Evolutionary conservation across 2,329 filamentous ascomycete species (phyloP), one percentile per base, ranked within the genome.

Genomic region (Lachnellula suecica): DNA sequence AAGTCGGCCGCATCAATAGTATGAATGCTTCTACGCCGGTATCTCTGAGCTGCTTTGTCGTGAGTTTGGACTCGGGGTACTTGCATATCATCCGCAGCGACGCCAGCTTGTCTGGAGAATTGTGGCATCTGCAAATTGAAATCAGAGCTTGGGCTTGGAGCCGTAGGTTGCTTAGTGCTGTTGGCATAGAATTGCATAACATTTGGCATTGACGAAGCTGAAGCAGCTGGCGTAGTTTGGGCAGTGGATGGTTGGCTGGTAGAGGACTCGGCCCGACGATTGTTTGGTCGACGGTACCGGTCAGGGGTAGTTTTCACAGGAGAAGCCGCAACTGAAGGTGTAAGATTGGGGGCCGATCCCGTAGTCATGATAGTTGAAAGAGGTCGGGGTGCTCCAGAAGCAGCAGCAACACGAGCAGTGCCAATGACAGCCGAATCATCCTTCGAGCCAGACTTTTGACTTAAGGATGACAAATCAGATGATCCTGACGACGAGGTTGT

Each of bases 11-110:
- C 71, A 59, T 80, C 77, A 54, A 87, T 72, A 51, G 83, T 87
- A 59, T 89, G 89, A 73, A 95, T 82, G 71, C 91, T 97, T 60
- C 91, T 84, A 66, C 91, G 84, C 62, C 91, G 81, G 71, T 91
- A 88, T 66, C 89, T 81, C 71, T 88, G 91, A 9, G 85, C n/a
- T n/a, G n/a, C 81, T 31, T 87, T 79, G 24, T 93, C 90, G 17
- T 81, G 71, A n/a, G 73, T 68, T 23, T 76, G 69, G 50, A 78
- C 75, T 52, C 77, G 83, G 63, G 78, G 75, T 54, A 90, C 66
- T 51, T 84, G 81, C 52, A 66, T 55, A 53, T 68, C 66, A 53
- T 68, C 66, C 31, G 56, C 58, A 20, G 59, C 56, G 23, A 27
- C 49, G 31, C 45, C 52, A 20, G 55, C 38, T 13, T 52, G 51